Evolutionary conservation across 164 flowering plant species (phyloP).

Genomic region (Umbilicus rupestris): DNA sequence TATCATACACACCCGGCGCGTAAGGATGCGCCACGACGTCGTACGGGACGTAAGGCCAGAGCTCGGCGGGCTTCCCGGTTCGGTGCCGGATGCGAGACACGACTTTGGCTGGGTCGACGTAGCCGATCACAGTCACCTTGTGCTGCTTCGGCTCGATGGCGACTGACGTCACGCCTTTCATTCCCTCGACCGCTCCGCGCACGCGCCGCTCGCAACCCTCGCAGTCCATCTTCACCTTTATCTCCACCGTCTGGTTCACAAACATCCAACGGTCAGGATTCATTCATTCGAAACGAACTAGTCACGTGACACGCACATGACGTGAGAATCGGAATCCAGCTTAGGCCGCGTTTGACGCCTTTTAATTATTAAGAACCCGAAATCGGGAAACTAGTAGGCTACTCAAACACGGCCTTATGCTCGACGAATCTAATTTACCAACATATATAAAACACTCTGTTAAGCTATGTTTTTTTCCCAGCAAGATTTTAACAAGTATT

Average conservation of each 20-base stretch:
- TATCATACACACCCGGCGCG: slow-evolving; percentile 42
- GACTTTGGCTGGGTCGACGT: slow-evolving; percentile 40
- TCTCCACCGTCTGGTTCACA: slow-evolving; percentile 34
- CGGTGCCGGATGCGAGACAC: slow-evolving; percentile 27
- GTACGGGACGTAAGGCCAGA: slow-evolving; percentile 57
- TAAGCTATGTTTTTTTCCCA: too few species aligned
- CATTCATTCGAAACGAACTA: too few species aligned
- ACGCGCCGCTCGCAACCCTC: slow-evolving; percentile 47
- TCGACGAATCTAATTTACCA: too few species aligned
- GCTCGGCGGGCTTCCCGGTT: slow-evolving; percentile 43
- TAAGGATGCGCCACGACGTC: slow-evolving; percentile 42
- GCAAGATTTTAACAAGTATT: too few species aligned
- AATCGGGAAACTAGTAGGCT: too few species aligned
- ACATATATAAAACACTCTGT: too few species aligned
- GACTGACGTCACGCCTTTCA: slow-evolving; percentile 37
- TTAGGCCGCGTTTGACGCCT: too few species aligned
- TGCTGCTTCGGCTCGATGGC: slow-evolving; percentile 29
- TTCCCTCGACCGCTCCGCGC: slow-evolving; percentile 29
- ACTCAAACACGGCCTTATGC: too few species aligned
- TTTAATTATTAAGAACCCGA: too few species aligned
- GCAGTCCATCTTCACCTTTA: slow-evolving; percentile 43
- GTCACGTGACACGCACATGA: too few species aligned
- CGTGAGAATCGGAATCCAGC: too few species aligned
- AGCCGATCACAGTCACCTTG: slow-evolving; percentile 38
- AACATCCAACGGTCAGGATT: not conserved